Evolutionary conservation across 768 basidiomycete species (phyloP).

Genomic region (Suillus fuscotomentosus): DNA sequence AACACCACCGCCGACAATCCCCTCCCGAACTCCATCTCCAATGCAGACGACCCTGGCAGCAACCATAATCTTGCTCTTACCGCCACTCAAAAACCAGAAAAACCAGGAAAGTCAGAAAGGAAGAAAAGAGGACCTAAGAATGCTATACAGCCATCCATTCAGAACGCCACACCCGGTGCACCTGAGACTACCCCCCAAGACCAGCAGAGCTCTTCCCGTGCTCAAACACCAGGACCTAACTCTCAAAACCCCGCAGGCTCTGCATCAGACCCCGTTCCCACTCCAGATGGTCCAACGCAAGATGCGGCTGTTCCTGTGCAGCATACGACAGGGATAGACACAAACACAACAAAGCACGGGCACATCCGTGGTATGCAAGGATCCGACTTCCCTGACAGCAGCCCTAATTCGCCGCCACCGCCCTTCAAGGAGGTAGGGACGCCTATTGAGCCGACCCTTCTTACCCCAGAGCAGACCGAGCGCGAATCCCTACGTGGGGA

Average conservation of each 20-base stretch:
- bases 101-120: neutral
- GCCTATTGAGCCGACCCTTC: neutral
- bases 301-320: slow-evolving; percentile 6
- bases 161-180: neutral
- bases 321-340: neutral
- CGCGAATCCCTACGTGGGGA: slow-evolving; percentile 1
- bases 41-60: neutral
- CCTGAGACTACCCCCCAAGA: slow-evolving; percentile 6
- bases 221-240: neutral
- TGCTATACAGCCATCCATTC: neutral
- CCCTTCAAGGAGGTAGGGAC: slow-evolving; percentile 23
- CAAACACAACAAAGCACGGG: neutral
- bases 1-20: slow-evolving; percentile 10
- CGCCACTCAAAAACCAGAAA: too few relatives aligned
- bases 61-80: neutral
- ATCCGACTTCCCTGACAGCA: neutral
- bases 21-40: neutral
- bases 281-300: neutral
- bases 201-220: neutral
- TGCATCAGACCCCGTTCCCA: neutral
- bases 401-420: slow-evolving; percentile 22
- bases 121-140: neutral
- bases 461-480: neutral
- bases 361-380: neutral
- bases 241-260: neutral